These are phyloP conservation scores for Dothideomycetes sp. DNA, from an alignment of 2,329 filamentous ascomycete species.

Conservation along the genomic window DNA sequence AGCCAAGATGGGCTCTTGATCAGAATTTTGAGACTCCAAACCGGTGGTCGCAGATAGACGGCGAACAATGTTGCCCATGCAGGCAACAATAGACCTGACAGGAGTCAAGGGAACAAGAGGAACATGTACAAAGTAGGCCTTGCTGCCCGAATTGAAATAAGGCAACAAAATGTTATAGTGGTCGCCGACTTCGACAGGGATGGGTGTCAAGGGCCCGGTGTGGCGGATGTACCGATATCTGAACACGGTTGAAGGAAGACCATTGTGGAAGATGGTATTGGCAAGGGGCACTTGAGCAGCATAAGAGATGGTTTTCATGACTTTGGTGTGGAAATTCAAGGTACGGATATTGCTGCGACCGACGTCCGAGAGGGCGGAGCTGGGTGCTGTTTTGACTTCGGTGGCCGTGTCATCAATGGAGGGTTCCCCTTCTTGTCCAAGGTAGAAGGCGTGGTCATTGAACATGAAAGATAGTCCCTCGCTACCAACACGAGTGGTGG, in stretches of 20 bases:
- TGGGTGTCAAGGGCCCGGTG: too few species aligned
- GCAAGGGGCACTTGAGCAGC: constrained; percentile 53
- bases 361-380: too few species aligned
- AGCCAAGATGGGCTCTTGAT: constrained; percentile 42
- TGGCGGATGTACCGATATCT: too few species aligned
- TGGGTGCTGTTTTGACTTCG: too few species aligned
- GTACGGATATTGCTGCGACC: too few species aligned
- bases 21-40: constrained; percentile 12
- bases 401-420: too few species aligned
- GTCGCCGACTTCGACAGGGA: too few species aligned
- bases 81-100: constrained; percentile 52
- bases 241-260: constrained; percentile 49
- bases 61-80: constrained; percentile 71
- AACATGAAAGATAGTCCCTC: constrained; percentile 1
- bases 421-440: too few species aligned
- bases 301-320: too few species aligned
- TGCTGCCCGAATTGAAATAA: too few species aligned
- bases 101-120: constrained; percentile 55
- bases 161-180: neutral
- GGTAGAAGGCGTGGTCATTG: neutral
- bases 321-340: too few species aligned
- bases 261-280: constrained; percentile 70
- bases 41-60: constrained; percentile 41
- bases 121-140: too few species aligned
- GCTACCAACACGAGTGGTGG: constrained; percentile 1